A percentile compares a stretch with the other conserved stretches of the same genome.
Evolutionary conservation across 148 eudicot genomes (phyloP).

Genomic region (Silene conica): DNA sequence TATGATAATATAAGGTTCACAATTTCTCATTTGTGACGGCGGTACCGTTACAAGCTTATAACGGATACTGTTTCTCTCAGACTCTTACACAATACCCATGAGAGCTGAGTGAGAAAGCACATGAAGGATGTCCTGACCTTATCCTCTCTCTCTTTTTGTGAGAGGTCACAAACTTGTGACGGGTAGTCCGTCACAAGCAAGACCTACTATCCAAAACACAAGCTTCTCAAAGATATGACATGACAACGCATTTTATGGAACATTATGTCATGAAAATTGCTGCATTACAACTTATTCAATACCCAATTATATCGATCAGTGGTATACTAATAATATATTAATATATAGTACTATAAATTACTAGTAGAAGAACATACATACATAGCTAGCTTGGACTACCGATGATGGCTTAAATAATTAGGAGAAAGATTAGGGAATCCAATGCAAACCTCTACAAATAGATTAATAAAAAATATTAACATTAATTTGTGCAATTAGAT

Average conservation of each 20-base stretch:
- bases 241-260: constrained; percentile 21
- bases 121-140: no score
- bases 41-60: no score
- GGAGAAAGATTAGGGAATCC: constrained; percentile 12
- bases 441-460: constrained; percentile 1
- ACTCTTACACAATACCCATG: no score
- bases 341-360: no score
- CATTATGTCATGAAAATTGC: constrained; percentile 12
- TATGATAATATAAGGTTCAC: not conserved
- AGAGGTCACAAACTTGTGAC: no score
- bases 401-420: constrained; percentile 10
- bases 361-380: constrained; percentile 9
- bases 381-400: not conserved
- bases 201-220: not conserved
- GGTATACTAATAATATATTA: not conserved
- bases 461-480: not conserved
- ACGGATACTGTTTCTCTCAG: no score
- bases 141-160: no score
- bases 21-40: no score
- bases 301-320: not conserved
- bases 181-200: no score
- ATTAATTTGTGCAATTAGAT: not conserved
- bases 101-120: no score
- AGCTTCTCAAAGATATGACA: constrained; percentile 17
- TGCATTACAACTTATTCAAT: not conserved